Evolutionary conservation across 345 rosid species (phyloP).

Genomic region (Orychophragmus violaceus): DNA sequence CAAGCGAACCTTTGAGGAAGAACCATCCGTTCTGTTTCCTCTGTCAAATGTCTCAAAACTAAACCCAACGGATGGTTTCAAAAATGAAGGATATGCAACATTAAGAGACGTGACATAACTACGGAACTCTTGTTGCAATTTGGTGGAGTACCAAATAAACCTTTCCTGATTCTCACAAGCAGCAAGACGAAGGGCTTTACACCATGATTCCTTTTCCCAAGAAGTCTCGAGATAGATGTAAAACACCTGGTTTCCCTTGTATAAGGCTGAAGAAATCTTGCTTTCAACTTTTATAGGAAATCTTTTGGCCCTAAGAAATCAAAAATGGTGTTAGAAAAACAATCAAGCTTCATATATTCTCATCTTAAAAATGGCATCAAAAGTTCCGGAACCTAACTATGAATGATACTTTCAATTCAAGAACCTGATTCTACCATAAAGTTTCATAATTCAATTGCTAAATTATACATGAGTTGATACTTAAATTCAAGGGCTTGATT

Average conservation of each 20-base stretch:
- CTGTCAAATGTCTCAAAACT: conserved; percentile 48
- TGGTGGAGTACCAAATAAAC: conserved; percentile 49
- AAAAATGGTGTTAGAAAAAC: background rate
- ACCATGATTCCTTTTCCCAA: conserved; percentile 99
- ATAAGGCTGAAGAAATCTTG: conserved; percentile 52
- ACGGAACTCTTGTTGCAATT: conserved; percentile 55
- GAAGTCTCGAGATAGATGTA: conserved; percentile 86
- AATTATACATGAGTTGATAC: too few species aligned
- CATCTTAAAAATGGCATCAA: too few species aligned
- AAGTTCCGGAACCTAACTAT: too few species aligned
- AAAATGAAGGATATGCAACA: conserved; percentile 62
- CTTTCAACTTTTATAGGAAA: conserved; percentile 78
- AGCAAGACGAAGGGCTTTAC: conserved; percentile 86
- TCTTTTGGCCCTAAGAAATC: conserved; percentile 66
- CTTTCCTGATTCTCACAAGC: conserved; percentile 57
- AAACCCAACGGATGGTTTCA: conserved; percentile 50
- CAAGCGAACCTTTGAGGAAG: conserved; percentile 66
- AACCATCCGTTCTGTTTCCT: conserved; percentile 46
- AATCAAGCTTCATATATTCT: background rate
- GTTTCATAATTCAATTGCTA: background rate
- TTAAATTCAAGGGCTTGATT: too few species aligned
- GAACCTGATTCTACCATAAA: conserved; percentile 2
- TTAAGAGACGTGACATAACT: conserved; percentile 53
- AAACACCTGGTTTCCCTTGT: conserved; percentile 54
- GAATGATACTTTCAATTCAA: too few species aligned